Evolutionary conservation across 2,329 filamentous ascomycete genomes (phyloP).

Genomic region (Monilinia fructicola): DNA sequence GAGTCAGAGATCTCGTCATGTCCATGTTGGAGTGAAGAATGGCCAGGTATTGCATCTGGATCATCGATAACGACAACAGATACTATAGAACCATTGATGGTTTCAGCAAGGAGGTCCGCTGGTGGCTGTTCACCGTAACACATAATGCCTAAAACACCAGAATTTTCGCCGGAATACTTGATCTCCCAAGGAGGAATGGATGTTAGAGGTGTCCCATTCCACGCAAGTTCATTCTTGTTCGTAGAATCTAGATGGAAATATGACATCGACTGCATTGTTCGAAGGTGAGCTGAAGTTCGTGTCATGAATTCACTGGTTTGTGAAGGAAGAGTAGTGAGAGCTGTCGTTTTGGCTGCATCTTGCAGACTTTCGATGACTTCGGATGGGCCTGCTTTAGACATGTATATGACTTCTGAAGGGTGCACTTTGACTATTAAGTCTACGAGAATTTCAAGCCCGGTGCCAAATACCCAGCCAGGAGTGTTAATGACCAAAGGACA

Average conservation of each 20-base stretch:
- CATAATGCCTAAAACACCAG: slow-evolving; percentile 63
- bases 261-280: slow-evolving; percentile 75
- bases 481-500: slow-evolving; percentile 70
- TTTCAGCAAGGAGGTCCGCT: slow-evolving; percentile 58
- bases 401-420: slow-evolving; percentile 65
- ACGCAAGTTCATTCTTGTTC: slow-evolving; percentile 31
- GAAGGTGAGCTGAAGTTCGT: slow-evolving; percentile 63
- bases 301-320: slow-evolving; percentile 55
- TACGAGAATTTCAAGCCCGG: slow-evolving; percentile 64
- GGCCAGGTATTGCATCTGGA: slow-evolving; percentile 48
- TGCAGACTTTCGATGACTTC: slow-evolving; percentile 56
- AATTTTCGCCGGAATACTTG: slow-evolving; percentile 51
- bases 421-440: slow-evolving; percentile 54
- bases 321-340: slow-evolving; percentile 57
- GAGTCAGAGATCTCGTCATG: background rate
- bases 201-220: slow-evolving; percentile 59
- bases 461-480: slow-evolving; percentile 70
- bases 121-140: slow-evolving; percentile 66
- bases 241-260: slow-evolving; percentile 63
- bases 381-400: slow-evolving; percentile 62
- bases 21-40: slow-evolving; percentile 26
- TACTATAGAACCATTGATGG: slow-evolving; percentile 69
- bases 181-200: slow-evolving; percentile 61
- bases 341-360: slow-evolving; percentile 44
- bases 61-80: slow-evolving; percentile 63